phyloP scores from a whole-genome alignment of 257 asterid genomes.

The Gardenia jasminoides region DNA sequence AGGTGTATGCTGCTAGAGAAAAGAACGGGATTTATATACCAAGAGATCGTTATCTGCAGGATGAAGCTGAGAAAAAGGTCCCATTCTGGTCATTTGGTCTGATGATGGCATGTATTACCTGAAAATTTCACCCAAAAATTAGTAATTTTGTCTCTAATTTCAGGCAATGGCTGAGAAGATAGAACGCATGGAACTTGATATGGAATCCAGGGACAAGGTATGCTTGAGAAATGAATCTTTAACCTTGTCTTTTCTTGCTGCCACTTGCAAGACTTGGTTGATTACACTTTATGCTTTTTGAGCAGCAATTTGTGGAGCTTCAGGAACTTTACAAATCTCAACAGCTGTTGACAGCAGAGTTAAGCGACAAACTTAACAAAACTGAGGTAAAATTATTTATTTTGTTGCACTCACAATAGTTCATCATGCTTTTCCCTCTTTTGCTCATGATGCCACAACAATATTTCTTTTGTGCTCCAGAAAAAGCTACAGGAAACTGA shows the following conservation, averaged over 20 bases:
- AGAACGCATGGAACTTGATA: conserved; percentile 90
- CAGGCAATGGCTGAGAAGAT: conserved; percentile 97
- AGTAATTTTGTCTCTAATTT: conserved; percentile 3
- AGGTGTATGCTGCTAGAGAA: conserved; percentile 99
- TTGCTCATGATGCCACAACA: conserved; percentile 29
- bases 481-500: conserved; percentile 86
- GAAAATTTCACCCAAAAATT: conserved; percentile 12
- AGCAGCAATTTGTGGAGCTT: conserved; percentile 84
- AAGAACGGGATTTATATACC: conserved; percentile 98
- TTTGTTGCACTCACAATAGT: not conserved
- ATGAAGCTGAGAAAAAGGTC: conserved; percentile 99
- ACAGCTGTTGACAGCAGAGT: conserved; percentile 70
- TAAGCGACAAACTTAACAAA: conserved; percentile 78
- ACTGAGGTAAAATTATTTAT: conserved; percentile 47
- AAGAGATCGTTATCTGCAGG: conserved; percentile 92
- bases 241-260: not conserved
- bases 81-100: conserved; percentile 14
- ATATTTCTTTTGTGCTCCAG: conserved; percentile 44
- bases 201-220: conserved; percentile 95
- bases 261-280: not conserved
- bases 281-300: conserved; percentile 16
- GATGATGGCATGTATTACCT: conserved; percentile 11
- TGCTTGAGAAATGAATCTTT: not conserved
- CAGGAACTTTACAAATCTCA: conserved; percentile 78
- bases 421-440: conserved; percentile 1